Conservation (phyloP, 2,329 filamentous ascomycete species). For the Metarhizium brunneum region DNA sequence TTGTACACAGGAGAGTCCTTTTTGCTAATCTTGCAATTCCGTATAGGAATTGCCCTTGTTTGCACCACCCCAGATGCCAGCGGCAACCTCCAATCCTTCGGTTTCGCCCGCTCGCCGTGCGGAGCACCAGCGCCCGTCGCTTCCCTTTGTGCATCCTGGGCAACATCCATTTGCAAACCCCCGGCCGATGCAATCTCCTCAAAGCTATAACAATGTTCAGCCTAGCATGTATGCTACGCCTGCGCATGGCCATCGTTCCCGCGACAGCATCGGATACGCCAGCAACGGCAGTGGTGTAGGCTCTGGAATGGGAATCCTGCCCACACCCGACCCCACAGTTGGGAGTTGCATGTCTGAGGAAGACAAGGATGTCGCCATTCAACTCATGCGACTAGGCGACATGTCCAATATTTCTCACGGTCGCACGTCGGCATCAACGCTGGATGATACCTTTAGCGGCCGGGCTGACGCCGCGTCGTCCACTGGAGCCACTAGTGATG, state of each 20-base stretch:
- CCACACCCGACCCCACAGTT: conserved; percentile 94
- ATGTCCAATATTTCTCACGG: conserved; percentile 90
- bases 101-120: conserved; percentile 82
- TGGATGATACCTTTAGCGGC: conserved; percentile 89
- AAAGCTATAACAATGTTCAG: conserved; percentile 54
- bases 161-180: conserved; percentile 75
- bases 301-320: conserved; percentile 51
- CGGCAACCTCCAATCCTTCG: conserved; percentile 93
- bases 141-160: conserved; percentile 67
- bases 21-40: not conserved
- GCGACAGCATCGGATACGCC: conserved; percentile 51
- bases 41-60: conserved; percentile 87
- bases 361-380: conserved; percentile 84
- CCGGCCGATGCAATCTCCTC: conserved; percentile 73
- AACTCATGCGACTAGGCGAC: conserved; percentile 91
- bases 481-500: conserved; percentile 74
- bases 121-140: conserved; percentile 58
- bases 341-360: conserved; percentile 96
- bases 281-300: conserved; percentile 28
- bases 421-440: conserved; percentile 83
- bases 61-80: conserved; percentile 86
- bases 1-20: not conserved
- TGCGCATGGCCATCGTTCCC: conserved; percentile 50
- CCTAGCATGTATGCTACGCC: conserved; percentile 55
- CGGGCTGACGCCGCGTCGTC: conserved; percentile 78